Conservation (phyloP, 345 rosid genomes). For the Passiflora organensis region DNA sequence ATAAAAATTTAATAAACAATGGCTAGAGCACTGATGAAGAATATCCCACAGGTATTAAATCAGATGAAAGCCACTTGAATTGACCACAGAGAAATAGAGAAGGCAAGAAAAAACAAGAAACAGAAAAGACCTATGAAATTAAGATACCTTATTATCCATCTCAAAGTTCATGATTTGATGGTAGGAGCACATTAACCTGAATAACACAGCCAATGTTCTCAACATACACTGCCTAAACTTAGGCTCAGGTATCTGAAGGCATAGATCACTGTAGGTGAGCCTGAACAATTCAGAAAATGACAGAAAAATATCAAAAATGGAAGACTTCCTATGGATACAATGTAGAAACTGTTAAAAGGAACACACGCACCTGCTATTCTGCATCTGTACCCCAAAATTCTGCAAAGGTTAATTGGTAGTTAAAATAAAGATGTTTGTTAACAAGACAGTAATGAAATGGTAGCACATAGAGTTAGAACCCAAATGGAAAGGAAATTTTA, state of each 20-base stretch:
- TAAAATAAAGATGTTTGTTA: constrained; percentile 3
- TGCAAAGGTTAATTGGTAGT: constrained; percentile 38
- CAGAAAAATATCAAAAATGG: constrained; percentile 15
- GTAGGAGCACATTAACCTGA: constrained; percentile 83
- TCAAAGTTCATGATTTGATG: constrained; percentile 79
- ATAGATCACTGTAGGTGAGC: constrained; percentile 96
- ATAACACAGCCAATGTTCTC: constrained; percentile 75
- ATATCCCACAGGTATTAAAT: too few relatives aligned
- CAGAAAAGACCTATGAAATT: constrained; percentile 9
- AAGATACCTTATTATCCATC: constrained; percentile 54
- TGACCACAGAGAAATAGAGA: not conserved
- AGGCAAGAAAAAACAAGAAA: not conserved
- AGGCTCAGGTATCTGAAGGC: constrained; percentile 91
- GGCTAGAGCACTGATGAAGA: not conserved
- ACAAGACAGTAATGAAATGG: constrained; percentile 2
- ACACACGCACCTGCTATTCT: constrained; percentile 62
- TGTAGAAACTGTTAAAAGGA: constrained; percentile 12
- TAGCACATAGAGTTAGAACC: not conserved
- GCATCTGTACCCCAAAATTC: constrained; percentile 59
- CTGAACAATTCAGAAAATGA: constrained; percentile 39
- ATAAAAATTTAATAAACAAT: too few relatives aligned
- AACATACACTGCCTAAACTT: constrained; percentile 87
- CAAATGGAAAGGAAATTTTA: not conserved
- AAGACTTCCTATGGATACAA: not conserved
- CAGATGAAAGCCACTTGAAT: too few relatives aligned